Evolutionary conservation across 805 yeast genomes (phyloP), one percentile per base, ranked within the genome.

Genomic region (Debaryomyces hansenii): DNA sequence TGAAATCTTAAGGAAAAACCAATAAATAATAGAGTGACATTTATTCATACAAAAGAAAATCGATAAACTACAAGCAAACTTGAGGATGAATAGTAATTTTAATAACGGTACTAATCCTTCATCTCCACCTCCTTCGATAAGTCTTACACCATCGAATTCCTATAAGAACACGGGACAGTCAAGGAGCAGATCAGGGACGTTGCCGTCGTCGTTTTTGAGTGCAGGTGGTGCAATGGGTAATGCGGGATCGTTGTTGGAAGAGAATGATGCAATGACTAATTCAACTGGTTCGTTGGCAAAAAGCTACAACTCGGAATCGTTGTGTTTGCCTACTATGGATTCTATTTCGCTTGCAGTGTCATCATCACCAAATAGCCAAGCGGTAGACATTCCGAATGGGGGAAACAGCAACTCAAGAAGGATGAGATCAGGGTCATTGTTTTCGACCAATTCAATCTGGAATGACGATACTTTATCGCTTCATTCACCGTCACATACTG

Each of bases 161-260:
- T 47, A 27, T 49, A 57, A 39, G 16, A 67, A 47, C 56, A 64
- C 27, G 55, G 64, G 50, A 60, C 63, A 53, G 53, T 73, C 55
- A 73, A 75, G 94, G 50, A 81, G 86, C 38, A 75, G 95, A 52
- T 87, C 94, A 2, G 94, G 94, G 2, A 87, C 95, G 11, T 67
- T 87, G 40, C 92, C 94, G 7, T 82, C 90, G 16, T 68, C 84
- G 40, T 74, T 83, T 47, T 47, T 61, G 40, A 54, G 56, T 32
- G 44, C 41, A 4, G 31, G 43, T 10, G 38, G 41, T 24, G 20
- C 47, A 3, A 21, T 18, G 40, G 20, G 38, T 15, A 39, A 39
- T 28, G 16, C 20, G 35, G 31, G 42, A 21, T 7, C 33, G 11
- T 18, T 27, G 33, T 12, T 28, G n/a, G 35, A 18, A 24, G 28